A percentile compares a stretch with the other conserved stretches of the same genome.
Conservation (phyloP, 139 green algal species). For the Haematococcus sp. region DNA sequence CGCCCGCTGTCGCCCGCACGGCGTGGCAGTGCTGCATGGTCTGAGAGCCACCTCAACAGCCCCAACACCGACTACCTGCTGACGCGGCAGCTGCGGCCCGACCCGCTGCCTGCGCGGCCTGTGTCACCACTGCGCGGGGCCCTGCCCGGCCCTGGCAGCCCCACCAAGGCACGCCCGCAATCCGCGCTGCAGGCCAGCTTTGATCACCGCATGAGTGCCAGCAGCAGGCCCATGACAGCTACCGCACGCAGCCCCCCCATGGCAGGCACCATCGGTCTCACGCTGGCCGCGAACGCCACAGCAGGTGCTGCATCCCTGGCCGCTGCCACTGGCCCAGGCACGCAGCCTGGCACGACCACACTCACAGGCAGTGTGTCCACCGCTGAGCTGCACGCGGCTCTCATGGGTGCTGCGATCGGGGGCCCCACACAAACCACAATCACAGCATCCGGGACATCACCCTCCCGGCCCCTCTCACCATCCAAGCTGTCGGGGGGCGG, state of each 20-base stretch:
- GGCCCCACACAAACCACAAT: too few relatives aligned
- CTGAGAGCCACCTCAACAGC: slow-evolving; percentile 18
- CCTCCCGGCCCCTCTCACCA: too few relatives aligned
- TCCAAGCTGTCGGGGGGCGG: too few relatives aligned
- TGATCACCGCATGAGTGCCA: background rate
- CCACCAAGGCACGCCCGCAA: slow-evolving; percentile 5
- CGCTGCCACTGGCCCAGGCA: too few relatives aligned
- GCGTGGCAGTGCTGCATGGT: background rate
- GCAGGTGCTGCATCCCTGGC: too few relatives aligned
- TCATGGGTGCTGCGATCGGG: too few relatives aligned
- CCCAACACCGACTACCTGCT: slow-evolving; percentile 30
- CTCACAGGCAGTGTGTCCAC: too few relatives aligned
- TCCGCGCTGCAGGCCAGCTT: slow-evolving; percentile 20
- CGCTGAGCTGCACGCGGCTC: too few relatives aligned
- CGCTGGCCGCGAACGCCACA: background rate
- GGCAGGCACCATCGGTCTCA: slow-evolving; percentile 5
- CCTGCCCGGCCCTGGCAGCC: background rate
- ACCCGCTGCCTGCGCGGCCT: background rate
- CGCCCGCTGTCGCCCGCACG: background rate
- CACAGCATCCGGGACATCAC: too few relatives aligned
- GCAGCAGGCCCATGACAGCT: slow-evolving; percentile 9
- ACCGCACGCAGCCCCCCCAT: background rate
- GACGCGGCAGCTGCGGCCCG: background rate
- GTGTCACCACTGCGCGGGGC: background rate
- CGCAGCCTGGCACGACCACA: too few relatives aligned